Base-by-base conservation (phyloP, 305 asterid species). In the Fraxinus latifolia region DNA sequence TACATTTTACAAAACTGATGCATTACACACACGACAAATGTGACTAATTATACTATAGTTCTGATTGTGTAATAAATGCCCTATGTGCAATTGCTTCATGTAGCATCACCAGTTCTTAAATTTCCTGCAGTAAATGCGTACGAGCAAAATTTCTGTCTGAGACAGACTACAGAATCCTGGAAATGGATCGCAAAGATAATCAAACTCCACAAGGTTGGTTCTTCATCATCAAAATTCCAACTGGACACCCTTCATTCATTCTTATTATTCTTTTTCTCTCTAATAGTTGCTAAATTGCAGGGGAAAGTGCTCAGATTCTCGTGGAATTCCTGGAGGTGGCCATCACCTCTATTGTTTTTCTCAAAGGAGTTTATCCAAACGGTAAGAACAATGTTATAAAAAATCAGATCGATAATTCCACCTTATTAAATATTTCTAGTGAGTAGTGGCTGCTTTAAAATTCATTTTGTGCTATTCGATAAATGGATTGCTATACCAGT, bases 261-360 rank as follows among this genome's bases (percentile, higher is more conserved):
- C 14, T 23, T 5, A 31, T 77, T 37, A 21, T n/a, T 78, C n/a
- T 21, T 17, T 62, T 15, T 71, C 29, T 25, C 29, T 25, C 62
- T 67, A 37, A 37, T 44, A 37, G 17, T 79, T 55, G 47, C 2
- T 55, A 47, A 58, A 11, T 79, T 81, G 79, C 96, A 94, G 97
- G 86, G 27, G 94, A 90, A 82, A 87, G 90, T 17, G 90, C 92
- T 79, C 88, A 77, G 75, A 87, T 94, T 83, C 91, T 94, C 25
- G 94, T 91, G 3, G 98, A 96, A 75, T 96, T 96, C 80, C 82
- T 96, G 32, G 98, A 96, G 86, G 95, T 92, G 78, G 98, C 98
- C 82, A 87, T 96, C 78, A 93, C 97, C 7, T 92, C 98, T 44
- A 82, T 96, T 62, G 86, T 96, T 75, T 94, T 93, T 84, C 94